These are phyloP conservation scores for Przewalskia tangutica DNA, from an alignment of 257 asterid genomes.

Conservation along the genomic window DNA sequence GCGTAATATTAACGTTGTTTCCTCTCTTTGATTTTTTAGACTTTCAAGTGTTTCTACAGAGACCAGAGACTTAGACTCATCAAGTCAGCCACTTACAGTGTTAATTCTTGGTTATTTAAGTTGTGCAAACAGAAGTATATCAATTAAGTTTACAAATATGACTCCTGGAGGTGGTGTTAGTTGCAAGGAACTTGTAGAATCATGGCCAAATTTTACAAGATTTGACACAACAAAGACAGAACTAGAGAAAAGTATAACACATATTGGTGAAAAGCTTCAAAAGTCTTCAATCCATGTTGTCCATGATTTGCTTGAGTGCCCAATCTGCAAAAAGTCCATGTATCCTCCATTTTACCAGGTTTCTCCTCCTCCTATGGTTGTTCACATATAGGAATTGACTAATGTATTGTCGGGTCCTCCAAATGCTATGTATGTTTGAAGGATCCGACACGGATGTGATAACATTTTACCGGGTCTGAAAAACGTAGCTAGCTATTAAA, in stretches of 20 bases:
- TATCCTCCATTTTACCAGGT: constrained; percentile 91
- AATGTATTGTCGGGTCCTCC: background rate
- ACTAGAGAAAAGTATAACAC: constrained; percentile 27
- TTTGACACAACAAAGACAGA: constrained; percentile 23
- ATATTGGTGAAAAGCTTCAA: constrained; percentile 32
- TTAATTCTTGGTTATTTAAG: background rate
- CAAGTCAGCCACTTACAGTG: background rate
- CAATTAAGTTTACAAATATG: constrained; percentile 24
- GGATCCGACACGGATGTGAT: no score
- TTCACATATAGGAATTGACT: background rate
- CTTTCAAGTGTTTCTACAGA: constrained; percentile 8
- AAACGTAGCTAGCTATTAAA: background rate
- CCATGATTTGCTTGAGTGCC: constrained; percentile 71
- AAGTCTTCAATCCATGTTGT: constrained; percentile 32
- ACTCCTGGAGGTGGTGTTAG: constrained; percentile 47
- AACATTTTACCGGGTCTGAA: background rate
- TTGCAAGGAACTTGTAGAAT: constrained; percentile 40
- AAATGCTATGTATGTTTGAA: no score
- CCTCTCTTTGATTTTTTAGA: constrained; percentile 8
- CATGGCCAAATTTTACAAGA: constrained; percentile 25
- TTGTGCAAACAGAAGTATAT: background rate
- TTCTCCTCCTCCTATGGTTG: background rate
- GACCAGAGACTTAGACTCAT: background rate
- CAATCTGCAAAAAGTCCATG: constrained; percentile 52
- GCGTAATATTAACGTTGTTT: constrained; percentile 5